Evolutionary conservation across 116 monocot species (phyloP).

Genomic region (Iris pallida): DNA sequence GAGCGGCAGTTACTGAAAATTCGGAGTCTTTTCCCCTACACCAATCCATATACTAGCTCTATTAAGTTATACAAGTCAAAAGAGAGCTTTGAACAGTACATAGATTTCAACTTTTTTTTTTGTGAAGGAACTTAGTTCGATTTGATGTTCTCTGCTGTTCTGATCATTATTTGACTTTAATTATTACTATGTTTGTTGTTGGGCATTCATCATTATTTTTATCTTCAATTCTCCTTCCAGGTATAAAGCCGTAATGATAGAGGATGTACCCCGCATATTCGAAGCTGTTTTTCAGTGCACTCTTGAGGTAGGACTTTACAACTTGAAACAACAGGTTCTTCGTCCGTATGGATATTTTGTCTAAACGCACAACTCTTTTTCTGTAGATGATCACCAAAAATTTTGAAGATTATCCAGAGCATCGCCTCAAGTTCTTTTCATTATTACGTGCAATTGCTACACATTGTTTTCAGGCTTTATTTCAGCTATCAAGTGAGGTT

Average conservation of each 20-base stretch:
- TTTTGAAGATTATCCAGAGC: slow-evolving; percentile 98
- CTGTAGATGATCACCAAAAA: slow-evolving; percentile 98
- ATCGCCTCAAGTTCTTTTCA: slow-evolving; percentile 95
- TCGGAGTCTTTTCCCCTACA: no score
- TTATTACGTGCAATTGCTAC: slow-evolving; percentile 94
- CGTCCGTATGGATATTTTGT: background rate
- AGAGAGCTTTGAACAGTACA: no score
- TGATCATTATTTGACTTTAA: no score
- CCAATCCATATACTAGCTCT: no score
- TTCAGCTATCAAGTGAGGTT: slow-evolving; percentile 92
- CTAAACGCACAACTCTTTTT: background rate
- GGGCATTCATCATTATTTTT: background rate
- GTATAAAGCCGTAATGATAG: slow-evolving; percentile 86
- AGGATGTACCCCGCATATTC: slow-evolving; percentile 93
- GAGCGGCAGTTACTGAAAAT: no score
- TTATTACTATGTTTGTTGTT: background rate
- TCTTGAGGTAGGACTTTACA: slow-evolving; percentile 58
- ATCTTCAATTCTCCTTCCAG: slow-evolving; percentile 18
- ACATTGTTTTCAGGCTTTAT: slow-evolving; percentile 87
- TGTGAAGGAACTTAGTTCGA: no score
- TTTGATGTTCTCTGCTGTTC: no score
- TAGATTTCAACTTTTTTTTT: no score
- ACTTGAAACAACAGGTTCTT: background rate
- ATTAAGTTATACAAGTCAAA: no score
- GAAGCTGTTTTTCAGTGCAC: slow-evolving; percentile 97